Evolutionary conservation across 2,329 filamentous ascomycete species (phyloP).

Genomic region (Pseudogymnoascus pannorum): DNA sequence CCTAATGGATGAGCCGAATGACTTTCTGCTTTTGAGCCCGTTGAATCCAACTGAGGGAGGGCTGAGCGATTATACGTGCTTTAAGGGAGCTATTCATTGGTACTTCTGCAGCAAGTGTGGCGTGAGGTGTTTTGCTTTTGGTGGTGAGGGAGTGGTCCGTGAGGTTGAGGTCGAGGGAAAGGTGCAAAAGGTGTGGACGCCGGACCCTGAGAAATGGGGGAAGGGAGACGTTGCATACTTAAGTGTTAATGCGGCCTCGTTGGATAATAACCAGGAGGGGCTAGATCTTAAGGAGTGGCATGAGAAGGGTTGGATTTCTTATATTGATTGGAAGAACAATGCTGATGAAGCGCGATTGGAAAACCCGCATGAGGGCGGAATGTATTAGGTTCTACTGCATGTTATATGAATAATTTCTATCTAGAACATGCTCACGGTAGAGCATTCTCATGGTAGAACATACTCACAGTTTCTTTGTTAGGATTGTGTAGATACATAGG

Average conservation of each 20-base stretch:
- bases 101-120: conserved; percentile 42
- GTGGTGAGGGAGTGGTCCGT: conserved; percentile 28
- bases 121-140: conserved; percentile 36
- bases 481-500: too few relatives aligned
- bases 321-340: conserved; percentile 19
- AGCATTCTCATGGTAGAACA: too few relatives aligned
- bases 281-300: conserved; percentile 32
- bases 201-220: conserved; percentile 25
- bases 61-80: conserved; percentile 36
- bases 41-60: conserved; percentile 28
- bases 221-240: conserved; percentile 28
- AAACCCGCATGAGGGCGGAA: conserved; percentile 22
- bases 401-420: not conserved
- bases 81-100: conserved; percentile 30
- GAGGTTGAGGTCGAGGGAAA: conserved; percentile 16
- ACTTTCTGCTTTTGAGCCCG: conserved; percentile 42
- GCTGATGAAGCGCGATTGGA: conserved; percentile 14
- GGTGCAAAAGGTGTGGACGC: conserved; percentile 24
- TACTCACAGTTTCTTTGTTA: too few relatives aligned
- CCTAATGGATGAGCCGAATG: conserved; percentile 29
- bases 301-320: conserved; percentile 30
- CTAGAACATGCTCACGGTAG: too few relatives aligned
- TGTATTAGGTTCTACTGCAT: conserved; percentile 18
- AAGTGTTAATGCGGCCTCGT: conserved; percentile 33
- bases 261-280: conserved; percentile 33